A percentile compares a stretch with the other conserved stretches of the same genome.
Evolutionary conservation across 2,329 filamentous ascomycete species (phyloP).

Genomic region (Aspergillus flavus): DNA sequence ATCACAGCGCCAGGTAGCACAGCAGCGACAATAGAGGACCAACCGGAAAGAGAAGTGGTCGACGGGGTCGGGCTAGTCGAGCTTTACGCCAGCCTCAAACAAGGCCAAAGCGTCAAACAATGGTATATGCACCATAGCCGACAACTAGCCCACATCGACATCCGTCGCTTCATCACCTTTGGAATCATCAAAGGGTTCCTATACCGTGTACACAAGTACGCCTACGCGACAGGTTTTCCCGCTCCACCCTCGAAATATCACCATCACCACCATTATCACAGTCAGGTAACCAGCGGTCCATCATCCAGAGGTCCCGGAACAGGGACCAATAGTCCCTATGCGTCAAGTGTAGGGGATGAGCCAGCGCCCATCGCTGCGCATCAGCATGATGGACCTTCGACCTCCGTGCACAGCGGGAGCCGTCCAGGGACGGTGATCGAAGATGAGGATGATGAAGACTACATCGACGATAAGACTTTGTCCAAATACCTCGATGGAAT

Average conservation of each 20-base stretch:
- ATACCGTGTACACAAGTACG: slow-evolving; percentile 91
- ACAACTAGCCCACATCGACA: slow-evolving; percentile 75
- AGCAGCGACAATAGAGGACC: slow-evolving; percentile 11
- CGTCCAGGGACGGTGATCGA: slow-evolving; percentile 22
- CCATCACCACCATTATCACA: slow-evolving; percentile 16
- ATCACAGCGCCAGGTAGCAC: slow-evolving; percentile 11
- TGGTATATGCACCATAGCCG: slow-evolving; percentile 80
- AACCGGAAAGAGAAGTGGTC: slow-evolving; percentile 28
- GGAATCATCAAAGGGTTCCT: slow-evolving; percentile 93
- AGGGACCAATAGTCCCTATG: slow-evolving; percentile 35
- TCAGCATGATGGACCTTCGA: slow-evolving; percentile 19
- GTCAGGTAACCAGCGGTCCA: slow-evolving; percentile 23
- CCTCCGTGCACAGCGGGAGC: slow-evolving; percentile 32
- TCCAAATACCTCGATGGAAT: slow-evolving; percentile 50
- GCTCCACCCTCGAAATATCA: slow-evolving; percentile 28
- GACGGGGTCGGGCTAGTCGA: slow-evolving; percentile 65
- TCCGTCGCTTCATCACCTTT: slow-evolving; percentile 90
- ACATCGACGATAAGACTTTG: slow-evolving; percentile 40
- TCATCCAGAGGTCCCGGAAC: slow-evolving; percentile 35
- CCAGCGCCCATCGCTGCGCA: slow-evolving; percentile 20
- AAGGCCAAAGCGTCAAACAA: slow-evolving; percentile 80
- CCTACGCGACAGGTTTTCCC: slow-evolving; percentile 55
- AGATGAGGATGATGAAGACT: slow-evolving; percentile 37
- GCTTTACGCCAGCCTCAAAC: slow-evolving; percentile 82
- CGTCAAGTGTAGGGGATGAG: slow-evolving; percentile 25